phyloP scores from a whole-genome alignment of 1,139 yeast genomes.

The Kodamaea suecica region DNA sequence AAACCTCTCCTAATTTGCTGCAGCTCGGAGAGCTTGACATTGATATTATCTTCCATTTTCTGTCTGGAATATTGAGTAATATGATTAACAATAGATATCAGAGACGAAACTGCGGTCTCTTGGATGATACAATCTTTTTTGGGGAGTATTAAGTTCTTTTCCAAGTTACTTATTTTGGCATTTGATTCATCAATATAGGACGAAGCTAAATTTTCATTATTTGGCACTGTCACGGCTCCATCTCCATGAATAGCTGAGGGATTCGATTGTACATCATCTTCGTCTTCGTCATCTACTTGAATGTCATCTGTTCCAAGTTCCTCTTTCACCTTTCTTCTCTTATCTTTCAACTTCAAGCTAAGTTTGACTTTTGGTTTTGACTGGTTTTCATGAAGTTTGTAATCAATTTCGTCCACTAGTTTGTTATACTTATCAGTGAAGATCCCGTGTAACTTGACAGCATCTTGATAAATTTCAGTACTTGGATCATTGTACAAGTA shows the following conservation, averaged over 20 bases:
- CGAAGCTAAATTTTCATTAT: no score
- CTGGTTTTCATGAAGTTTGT: constrained; percentile 20
- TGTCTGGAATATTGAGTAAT: constrained; percentile 28
- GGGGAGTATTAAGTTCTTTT: constrained; percentile 17
- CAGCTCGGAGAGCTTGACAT: constrained; percentile 19
- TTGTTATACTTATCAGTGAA: constrained; percentile 31
- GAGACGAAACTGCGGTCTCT: constrained; percentile 17
- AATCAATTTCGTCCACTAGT: constrained; percentile 21
- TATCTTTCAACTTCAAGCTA: constrained; percentile 21
- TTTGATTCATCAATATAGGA: no score
- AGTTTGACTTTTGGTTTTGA: constrained; percentile 27
- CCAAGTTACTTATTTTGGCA: no score
- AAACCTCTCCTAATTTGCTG: constrained; percentile 30
- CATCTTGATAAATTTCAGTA: constrained; percentile 56
- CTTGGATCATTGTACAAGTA: constrained; percentile 55
- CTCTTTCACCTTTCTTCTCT: constrained; percentile 19
- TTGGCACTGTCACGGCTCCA: no score
- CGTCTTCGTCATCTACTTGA: no score
- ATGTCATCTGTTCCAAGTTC: no score
- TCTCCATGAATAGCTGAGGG: no score
- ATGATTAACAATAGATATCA: constrained; percentile 17
- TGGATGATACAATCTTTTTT: constrained; percentile 20
- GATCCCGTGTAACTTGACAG: constrained; percentile 40
- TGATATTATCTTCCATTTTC: constrained; percentile 19
- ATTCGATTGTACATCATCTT: no score